Percentiles rank a stretch among this genome's conserved stretches.
phyloP scores from a whole-genome alignment of 768 basidiomycete species.

The Strobilomyces confusus region DNA sequence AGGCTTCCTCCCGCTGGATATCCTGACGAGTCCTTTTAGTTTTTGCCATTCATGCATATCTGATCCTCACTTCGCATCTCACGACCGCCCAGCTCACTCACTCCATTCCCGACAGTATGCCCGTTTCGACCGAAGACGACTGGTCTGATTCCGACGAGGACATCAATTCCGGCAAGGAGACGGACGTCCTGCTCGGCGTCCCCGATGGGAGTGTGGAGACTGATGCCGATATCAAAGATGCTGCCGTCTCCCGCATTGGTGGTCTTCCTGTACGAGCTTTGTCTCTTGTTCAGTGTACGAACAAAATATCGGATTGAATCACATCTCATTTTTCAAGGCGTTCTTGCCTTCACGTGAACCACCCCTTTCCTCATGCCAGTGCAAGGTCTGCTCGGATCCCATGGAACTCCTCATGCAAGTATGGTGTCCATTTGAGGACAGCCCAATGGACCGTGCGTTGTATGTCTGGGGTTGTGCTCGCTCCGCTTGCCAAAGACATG shows the following conservation, averaged over 20 bases:
- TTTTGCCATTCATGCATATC: slow-evolving; percentile 93
- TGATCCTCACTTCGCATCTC: slow-evolving; percentile 42
- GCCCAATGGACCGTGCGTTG: slow-evolving; percentile 77
- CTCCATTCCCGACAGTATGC: slow-evolving; percentile 32
- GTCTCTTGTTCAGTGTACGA: slow-evolving; percentile 45
- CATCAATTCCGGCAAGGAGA: slow-evolving; percentile 51
- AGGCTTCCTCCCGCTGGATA: slow-evolving; percentile 46
- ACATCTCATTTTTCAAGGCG: slow-evolving; percentile 55
- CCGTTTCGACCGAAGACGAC: slow-evolving; percentile 46
- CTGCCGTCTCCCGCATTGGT: slow-evolving; percentile 84
- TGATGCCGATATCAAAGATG: slow-evolving; percentile 61
- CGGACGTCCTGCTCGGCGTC: slow-evolving; percentile 72
- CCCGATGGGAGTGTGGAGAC: slow-evolving; percentile 69
- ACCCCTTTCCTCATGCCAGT: slow-evolving; percentile 57
- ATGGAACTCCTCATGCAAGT: slow-evolving; percentile 85
- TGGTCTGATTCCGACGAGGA: slow-evolving; percentile 85
- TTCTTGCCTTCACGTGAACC: slow-evolving; percentile 66
- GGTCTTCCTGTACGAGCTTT: slow-evolving; percentile 77
- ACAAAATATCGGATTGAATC: slow-evolving; percentile 38
- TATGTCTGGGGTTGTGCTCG: slow-evolving; percentile 84
- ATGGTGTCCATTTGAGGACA: slow-evolving; percentile 87
- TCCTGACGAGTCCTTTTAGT: slow-evolving; percentile 60
- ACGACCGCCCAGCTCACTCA: neutral
- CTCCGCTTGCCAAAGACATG: slow-evolving; percentile 65
- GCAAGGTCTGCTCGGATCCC: slow-evolving; percentile 64